Base-by-base conservation (phyloP, 306 rosid species). In the Vigna hirtella region DNA sequence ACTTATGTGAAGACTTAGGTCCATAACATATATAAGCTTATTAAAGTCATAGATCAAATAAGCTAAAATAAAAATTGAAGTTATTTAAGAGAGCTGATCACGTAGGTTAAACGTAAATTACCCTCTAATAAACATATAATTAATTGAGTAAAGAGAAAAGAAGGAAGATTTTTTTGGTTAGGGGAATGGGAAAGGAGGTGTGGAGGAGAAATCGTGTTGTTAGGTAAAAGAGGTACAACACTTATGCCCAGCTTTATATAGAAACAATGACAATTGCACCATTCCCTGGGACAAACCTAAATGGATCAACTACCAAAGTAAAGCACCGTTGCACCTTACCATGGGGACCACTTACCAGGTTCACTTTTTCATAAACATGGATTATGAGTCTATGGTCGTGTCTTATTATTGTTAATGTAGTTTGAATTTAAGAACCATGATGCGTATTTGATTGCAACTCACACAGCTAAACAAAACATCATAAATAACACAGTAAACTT, bases 291-390 rank as follows among this genome's bases (percentile, higher is more conserved):
- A 65, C 70, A 65, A 10, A 65, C 55, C 72, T 17, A 13, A 45
- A 45, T 67, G 56, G 20, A 67, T 67, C 56, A 67, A 4, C 12
- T 67, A 20, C 73, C 56, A 45, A 67, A 45, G 20, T 28, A 26
- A 26, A 5, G 59, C 26, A 28, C 26, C 15, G 15, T 36, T 64
- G 26, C 49, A 64, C 49, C 70, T 36, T 64, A 4, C 24, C 45
- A 34, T 34, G 48, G 70, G 70, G 70, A 64, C 70, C 66, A 64
- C 70, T 36, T 38, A 64, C 17, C 16, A 36, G 49, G 7, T 7
- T 64, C 70, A 64, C 70, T 17, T 51, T 43, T 68, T 68, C 38
- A 47, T 26, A 30, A 30, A 30, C n/a, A 51, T 30, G 12, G 30
- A 50, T 50, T 55, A 50, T 9, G 6, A 61, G 8, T 28, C 15